Base-by-base conservation (phyloP, 140 eudicot species). In the Cichorium intybus region DNA sequence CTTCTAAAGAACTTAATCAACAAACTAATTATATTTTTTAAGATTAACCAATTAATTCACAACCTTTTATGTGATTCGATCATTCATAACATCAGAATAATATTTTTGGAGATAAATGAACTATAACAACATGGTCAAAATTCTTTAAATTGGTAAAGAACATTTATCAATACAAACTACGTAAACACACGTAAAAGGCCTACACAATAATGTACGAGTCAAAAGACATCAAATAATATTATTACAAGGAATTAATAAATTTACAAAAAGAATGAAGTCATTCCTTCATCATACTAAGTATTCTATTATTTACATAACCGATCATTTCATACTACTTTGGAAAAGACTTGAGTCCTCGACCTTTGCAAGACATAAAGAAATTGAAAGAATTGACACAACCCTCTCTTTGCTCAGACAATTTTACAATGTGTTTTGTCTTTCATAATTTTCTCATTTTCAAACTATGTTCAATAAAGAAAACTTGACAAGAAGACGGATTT, bases 401-500 rank as follows among this genome's bases (percentile, higher is more conserved):
- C 48, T 35, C 28, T 35, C 54, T 75, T 48, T 11, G 6, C 17
- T 64, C 28, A 55, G 28, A 64, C 66, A 16, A 7, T 10, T 51
- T 27, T 59, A 33, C 48, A 60, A 24, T 35, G 17, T 22, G 24
- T 35, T 52, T 34, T 26, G 22, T 15, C 24, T 24, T 41, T n/a
- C n/a, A n/a, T n/a, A n/a, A 24, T 35, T 56, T 56, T 33, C 31
- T 21, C 56, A 50, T 43, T 14, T 26, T 74, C 43, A 83, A 57
- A 73, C 75, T 35, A 79, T 48, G 74, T 86, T 77, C 73, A 93
- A 29, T 70, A 89, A 78, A 18, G 99, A 84, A 69, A 88, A 94
- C 71, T 94, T 89, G 7, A 86, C 97, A 48, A 75, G 77, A 28
- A 94, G 74, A 59, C 88, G 76, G n/a, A 94, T 82, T 75, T 88